Evolutionary conservation across 1,284 basidiomycete species (phyloP), one percentile per base, ranked within the genome.

Genomic region (Irpex sp.): DNA sequence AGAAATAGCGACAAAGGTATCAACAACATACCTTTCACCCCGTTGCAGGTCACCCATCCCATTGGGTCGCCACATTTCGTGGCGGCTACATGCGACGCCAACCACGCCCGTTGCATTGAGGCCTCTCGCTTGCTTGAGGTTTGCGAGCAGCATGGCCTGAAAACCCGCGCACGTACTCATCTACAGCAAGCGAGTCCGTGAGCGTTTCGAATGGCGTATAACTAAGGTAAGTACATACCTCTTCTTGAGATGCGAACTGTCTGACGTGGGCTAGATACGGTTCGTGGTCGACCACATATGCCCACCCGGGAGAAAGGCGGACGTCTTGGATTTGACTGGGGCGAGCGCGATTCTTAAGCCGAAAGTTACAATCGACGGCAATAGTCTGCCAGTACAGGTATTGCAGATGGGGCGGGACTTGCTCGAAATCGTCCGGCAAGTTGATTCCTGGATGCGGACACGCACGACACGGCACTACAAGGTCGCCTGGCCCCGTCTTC

Each of bases 391-490:
- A 58, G 52, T 69, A 72, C 2, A 73, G 55, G 35, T 58, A 45
- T 1, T 35, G 33, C 1, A 61, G 16, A n/a, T 35, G 45, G 4
- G n/a, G 49, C 63, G 12, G 58, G 70, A 58, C 63, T 5, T 23
- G 45, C 42, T 71, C 63, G 72, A 69, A 75, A 28, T 67, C 63
- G 0, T 53, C 52, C 8, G 74, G 72, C 1, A 77, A 60, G 62
- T 78, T 78, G 36, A 67, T 66, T 2, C 66, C 71, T 0, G 69
- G 71, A 3, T 71, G 66, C 0, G 75, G 76, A 59, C 75, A 77
- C 1, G 75, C 73, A 6, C 72, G 75, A 62, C 76, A 78, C 1
- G 64, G 53, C 2, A 77, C 57, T 1, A 71, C 72, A 18, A 69
- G 71, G 12, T 69, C 66, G 0, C 75, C 76, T n/a, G 45, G 56